Percentiles rank a stretch among this genome's conserved stretches.
Evolutionary conservation across 208 protist genomes (phyloP).

Genomic region (Leishmania amazonensis): DNA sequence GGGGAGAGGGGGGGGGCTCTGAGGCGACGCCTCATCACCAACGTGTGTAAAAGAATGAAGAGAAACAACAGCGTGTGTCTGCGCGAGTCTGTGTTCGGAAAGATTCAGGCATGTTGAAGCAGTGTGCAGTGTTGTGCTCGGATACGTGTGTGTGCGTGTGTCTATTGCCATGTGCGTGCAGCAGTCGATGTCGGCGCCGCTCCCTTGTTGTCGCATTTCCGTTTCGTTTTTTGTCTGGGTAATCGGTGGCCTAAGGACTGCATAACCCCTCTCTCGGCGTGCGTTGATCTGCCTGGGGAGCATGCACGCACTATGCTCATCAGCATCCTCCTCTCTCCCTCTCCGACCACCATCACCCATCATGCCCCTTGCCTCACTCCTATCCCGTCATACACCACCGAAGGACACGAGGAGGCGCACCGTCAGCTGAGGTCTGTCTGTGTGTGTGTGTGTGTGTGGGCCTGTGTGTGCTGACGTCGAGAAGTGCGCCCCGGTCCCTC

Average conservation of each 20-base stretch:
- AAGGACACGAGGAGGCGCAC: not conserved
- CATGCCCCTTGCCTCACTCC: not conserved
- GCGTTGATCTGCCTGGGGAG: not conserved
- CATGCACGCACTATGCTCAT: not conserved
- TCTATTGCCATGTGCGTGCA: not conserved
- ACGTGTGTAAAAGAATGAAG: not conserved
- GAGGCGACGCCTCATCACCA: not conserved
- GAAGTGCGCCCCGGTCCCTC: not conserved
- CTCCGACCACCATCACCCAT: not conserved
- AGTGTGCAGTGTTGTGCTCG: not conserved
- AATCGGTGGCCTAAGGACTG: not conserved
- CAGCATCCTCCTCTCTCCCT: not conserved
- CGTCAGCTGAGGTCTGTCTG: not conserved
- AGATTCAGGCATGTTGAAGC: not conserved
- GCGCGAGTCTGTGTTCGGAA: not conserved
- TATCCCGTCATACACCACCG: not conserved
- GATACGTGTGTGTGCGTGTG: not conserved
- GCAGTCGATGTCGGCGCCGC: not conserved
- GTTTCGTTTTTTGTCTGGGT: not conserved
- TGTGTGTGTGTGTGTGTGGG: not conserved
- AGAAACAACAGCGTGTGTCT: not conserved
- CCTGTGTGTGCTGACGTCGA: not conserved
- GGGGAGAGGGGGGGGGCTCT: not conserved
- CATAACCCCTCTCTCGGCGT: not conserved
- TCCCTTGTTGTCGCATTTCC: not conserved